Conservation (phyloP, 441 rosid genomes). For the Eruca vesicaria region DNA sequence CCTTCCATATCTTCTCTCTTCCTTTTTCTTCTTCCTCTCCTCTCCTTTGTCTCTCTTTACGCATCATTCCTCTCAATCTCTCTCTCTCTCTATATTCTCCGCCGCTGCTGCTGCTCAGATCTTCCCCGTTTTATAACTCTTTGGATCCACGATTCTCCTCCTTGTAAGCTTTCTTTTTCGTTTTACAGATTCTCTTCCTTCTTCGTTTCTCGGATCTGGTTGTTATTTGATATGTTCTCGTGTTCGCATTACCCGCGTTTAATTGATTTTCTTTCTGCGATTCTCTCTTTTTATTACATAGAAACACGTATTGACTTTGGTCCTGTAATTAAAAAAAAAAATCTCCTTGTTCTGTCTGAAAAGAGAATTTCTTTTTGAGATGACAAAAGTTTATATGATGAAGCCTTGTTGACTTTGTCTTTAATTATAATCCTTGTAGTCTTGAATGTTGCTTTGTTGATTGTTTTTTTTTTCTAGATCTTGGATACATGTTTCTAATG, state of each 20-base stretch:
- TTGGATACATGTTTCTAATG: not conserved
- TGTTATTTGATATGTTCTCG: not conserved
- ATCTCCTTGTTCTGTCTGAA: not conserved
- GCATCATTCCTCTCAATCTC: not conserved
- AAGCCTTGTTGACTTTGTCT: constrained; percentile 17
- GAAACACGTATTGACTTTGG: constrained; percentile 5
- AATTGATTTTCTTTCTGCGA: not conserved
- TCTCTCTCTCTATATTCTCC: not conserved
- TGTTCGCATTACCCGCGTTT: constrained; percentile 1
- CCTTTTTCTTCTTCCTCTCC: not conserved
- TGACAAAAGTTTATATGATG: not conserved
- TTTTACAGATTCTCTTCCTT: not conserved
- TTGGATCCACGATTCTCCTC: constrained; percentile 54
- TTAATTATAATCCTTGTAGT: not conserved
- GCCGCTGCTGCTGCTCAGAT: not conserved
- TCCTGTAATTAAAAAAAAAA: not conserved
- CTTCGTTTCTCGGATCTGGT: constrained; percentile 1
- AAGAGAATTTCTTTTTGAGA: not conserved
- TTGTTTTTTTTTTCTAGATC: constrained; percentile 1
- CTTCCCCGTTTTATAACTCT: constrained; percentile 16
- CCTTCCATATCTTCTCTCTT: constrained; percentile 15
- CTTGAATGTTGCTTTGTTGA: not conserved
- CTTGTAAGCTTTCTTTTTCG: constrained; percentile 52
- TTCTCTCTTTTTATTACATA: not conserved
- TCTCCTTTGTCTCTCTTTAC: not conserved